Evolutionary conservation across 2,329 filamentous ascomycete genomes (phyloP).

Genomic region (Monosporascus sp.): DNA sequence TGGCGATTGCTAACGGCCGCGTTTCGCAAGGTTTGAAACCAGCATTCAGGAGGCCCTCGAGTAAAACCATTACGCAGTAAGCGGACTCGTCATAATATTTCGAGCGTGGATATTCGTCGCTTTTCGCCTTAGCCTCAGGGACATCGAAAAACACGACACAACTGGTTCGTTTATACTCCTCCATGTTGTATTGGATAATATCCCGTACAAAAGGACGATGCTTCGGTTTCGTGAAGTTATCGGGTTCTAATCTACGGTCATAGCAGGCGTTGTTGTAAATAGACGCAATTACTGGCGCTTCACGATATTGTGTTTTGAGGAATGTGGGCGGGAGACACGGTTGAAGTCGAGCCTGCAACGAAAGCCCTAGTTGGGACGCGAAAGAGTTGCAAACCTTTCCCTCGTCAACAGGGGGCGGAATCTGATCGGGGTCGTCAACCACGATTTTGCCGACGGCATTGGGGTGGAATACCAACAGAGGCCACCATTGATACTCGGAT

Average conservation of each 20-base stretch:
- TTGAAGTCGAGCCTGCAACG: neutral
- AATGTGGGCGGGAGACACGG: neutral
- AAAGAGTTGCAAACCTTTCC: neutral
- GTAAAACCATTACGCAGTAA: neutral
- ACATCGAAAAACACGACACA: neutral
- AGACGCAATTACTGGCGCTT: neutral
- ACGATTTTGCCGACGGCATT: neutral
- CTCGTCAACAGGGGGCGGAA: neutral
- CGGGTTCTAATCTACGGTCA: neutral
- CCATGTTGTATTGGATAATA: neutral
- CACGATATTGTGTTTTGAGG: neutral
- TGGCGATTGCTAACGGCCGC: neutral
- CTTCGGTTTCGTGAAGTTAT: neutral
- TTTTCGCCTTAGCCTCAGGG: neutral
- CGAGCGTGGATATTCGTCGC: neutral
- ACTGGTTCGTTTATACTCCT: neutral
- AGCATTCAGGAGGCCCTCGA: neutral
- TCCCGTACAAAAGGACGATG: neutral
- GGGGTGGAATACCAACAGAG: neutral
- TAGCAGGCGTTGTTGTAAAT: conserved; percentile 1
- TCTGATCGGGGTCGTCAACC: neutral
- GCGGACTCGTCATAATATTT: neutral
- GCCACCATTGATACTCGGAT: conserved; percentile 1
- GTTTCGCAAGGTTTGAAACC: neutral
- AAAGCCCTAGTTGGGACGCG: neutral